These are phyloP conservation scores for Allomyces javanicus DNA, from an alignment of 192 early-diverging fungal genomes.

Conservation along the genomic window DNA sequence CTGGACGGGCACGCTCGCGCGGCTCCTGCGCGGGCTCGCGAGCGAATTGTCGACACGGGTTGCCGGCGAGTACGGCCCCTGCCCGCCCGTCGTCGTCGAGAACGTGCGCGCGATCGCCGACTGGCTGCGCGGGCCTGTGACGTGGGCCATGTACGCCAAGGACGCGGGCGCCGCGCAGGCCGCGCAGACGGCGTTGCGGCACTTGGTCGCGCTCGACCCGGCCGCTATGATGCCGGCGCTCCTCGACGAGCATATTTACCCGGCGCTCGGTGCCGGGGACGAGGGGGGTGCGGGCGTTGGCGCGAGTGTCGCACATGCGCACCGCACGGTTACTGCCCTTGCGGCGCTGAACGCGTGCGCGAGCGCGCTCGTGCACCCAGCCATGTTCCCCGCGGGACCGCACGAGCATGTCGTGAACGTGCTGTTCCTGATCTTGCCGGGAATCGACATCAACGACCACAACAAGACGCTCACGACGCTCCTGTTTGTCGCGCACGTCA, in stretches of 20 bases:
- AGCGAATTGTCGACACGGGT: constrained; percentile 44
- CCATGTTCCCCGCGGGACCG: background rate
- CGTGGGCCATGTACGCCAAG: too few species aligned
- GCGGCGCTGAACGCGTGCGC: background rate
- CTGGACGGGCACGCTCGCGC: constrained; percentile 57
- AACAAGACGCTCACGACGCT: background rate
- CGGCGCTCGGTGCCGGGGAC: background rate
- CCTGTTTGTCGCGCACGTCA: background rate
- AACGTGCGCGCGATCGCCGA: too few species aligned
- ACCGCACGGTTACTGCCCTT: background rate
- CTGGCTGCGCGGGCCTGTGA: too few species aligned
- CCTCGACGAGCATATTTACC: background rate
- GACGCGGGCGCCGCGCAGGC: too few species aligned
- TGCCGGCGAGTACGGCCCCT: background rate
- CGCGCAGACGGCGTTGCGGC: too few species aligned
- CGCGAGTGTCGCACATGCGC: background rate
- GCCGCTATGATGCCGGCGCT: background rate
- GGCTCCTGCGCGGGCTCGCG: constrained; percentile 45
- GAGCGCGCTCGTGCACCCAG: background rate
- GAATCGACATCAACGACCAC: background rate
- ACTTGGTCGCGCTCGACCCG: background rate
- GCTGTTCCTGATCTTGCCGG: background rate
- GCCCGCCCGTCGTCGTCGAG: too few species aligned
- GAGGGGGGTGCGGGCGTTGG: background rate
- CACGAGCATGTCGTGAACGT: background rate